Base-by-base conservation (phyloP, 495 filamentous ascomycete genomes). In the Penicillium macrosclerotiorum region DNA sequence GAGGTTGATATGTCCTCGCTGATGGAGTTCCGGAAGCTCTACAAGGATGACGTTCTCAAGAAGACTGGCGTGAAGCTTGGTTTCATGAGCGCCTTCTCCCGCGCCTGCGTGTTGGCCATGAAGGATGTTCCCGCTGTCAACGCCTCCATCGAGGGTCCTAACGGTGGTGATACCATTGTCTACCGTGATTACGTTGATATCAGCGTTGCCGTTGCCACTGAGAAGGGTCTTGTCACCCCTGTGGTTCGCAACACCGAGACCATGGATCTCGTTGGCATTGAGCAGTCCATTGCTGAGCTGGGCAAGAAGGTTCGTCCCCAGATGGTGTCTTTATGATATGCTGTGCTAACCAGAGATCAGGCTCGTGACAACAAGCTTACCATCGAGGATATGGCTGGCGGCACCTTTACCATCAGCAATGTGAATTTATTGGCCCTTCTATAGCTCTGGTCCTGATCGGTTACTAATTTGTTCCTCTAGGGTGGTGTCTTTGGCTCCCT, bases 341-440 rank as follows among this genome's bases (percentile, higher is more conserved):
- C 11, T 25, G 23, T 11, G 12, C 17, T 38, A 31, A 35, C 17
- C 23, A 24, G 1, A 26, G 9, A 17, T 36, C 16, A 90, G 88
- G 93, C 93, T 46, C 85, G 93, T 37, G 90, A 98, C 54, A 86
- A 86, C 67, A 98, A 97, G 72, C 79, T 98, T 57, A 98, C 93
- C 2, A 97, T 98, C 58, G 93, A 98, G 71, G 93, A 98, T 63
- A 97, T 98, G 94, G 93, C 94, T 42, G 93, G 93, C 44, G 93
- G 93, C 49, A 95, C 94, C 19, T 98, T 97, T 72, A 98, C 93
- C 35, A 98, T 98, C 72, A 95, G 89, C 79, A 98, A 98, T 67
- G 90, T 81, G 45, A 63, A 74, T 59, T 37, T 17, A 17, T n/a
- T 8, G 8, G 23, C 30, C 13, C 20, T 14, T 16, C 18, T 22